Base-by-base conservation (phyloP, 1,284 basidiomycete genomes). In the Fistulinella staudtii region DNA sequence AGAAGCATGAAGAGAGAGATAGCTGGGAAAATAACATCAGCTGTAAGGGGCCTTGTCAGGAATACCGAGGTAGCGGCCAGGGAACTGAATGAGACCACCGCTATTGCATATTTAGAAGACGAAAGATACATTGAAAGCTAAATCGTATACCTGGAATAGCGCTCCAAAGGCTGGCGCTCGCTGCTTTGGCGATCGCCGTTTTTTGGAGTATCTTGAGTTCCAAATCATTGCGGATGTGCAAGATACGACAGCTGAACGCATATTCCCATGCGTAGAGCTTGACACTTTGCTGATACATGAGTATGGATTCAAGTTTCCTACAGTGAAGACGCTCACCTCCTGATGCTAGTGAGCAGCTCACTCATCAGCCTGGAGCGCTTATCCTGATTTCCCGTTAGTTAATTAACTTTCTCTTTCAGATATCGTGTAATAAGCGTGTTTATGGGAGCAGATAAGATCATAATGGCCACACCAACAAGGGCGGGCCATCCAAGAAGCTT, bases 1-100 rank as follows among this genome's bases (percentile, higher is more conserved):
- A 97, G 72, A 1, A 98, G 75, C 76, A 91, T 87, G 72, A 97
- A 98, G 30, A 98, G 72, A 0, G 91, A 88, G 42, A 98, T 92
- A 0, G 92, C 85, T 4, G 94, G 94, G 76, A 98, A 98, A 55
- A 97, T 93, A 50, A 93, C 73, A 57, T 96, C 92, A 2, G 89
- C 81, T 0, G 94, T 97, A 5, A 98, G 68, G 2, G 93, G 90
- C 36, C 64, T 74, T 3, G 77, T 67, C 3, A 82, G 84, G 1
- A 82, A 80, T 17, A 75, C 61, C 0, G 90, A 85, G 31, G 91
- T 93, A 1, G 85, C 78, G 9, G 89, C 82, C 57, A 97, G 93
- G 0, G 92, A 89, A 43, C 85, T 82, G 66, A 95, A 93, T 1
- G 90, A 90, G 24, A 96, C 92, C 8, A 93, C 71, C 14, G 87